A percentile compares a stretch with the other conserved stretches of the same genome.
Conservation (phyloP, 2,329 filamentous ascomycete species). For the Thelonectria discophora region DNA sequence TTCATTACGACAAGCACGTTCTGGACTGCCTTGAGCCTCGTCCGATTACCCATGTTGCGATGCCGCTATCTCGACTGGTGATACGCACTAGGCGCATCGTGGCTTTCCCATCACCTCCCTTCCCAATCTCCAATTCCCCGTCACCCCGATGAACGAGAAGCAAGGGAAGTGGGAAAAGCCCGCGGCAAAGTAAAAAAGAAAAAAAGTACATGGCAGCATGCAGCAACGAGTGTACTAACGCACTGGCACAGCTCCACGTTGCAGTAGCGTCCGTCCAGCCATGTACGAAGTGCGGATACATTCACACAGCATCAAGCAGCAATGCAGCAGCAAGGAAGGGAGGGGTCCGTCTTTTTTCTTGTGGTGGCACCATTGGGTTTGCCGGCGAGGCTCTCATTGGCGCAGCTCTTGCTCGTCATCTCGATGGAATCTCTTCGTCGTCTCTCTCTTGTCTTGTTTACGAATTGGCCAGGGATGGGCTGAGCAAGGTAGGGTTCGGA, state of each 20-base stretch:
- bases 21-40: neutral
- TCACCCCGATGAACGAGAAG: neutral
- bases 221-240: neutral
- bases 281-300: neutral
- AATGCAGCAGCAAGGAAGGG: too few species aligned
- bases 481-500: neutral
- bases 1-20: neutral
- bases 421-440: constrained; percentile 1
- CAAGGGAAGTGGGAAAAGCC: neutral
- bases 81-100: constrained; percentile 19
- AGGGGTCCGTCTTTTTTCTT: constrained; percentile 1
- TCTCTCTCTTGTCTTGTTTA: constrained; percentile 16
- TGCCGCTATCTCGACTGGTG: constrained; percentile 23
- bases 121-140: constrained; percentile 21
- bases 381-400: constrained; percentile 22
- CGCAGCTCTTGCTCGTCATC: constrained; percentile 11
- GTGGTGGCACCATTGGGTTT: constrained; percentile 21
- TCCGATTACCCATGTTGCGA: neutral
- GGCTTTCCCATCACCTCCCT: constrained; percentile 19
- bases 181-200: neutral
- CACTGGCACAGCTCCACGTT: neutral
- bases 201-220: neutral
- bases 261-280: constrained; percentile 20
- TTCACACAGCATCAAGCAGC: constrained; percentile 1
- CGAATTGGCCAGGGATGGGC: too few species aligned